These are phyloP conservation scores for Podaxis sp. DNA, from an alignment of 768 basidiomycete genomes.

Conservation along the genomic window DNA sequence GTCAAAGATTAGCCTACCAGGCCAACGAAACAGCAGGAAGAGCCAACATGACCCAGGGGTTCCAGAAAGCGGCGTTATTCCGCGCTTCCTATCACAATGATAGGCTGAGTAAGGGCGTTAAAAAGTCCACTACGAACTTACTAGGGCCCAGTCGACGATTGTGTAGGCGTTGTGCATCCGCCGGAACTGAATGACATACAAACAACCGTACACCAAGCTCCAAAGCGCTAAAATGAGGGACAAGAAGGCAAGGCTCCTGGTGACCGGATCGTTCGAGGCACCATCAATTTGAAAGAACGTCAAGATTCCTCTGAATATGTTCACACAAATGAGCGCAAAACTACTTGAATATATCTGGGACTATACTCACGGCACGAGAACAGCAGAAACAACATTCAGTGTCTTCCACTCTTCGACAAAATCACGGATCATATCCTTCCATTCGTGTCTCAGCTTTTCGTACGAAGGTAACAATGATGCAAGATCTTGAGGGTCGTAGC, in stretches of 20 bases:
- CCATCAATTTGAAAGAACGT: not conserved
- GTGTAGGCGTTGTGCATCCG: not conserved
- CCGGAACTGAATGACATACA: slow-evolving; percentile 12
- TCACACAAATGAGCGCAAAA: not conserved
- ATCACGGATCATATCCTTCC: not conserved
- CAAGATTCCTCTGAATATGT: not conserved
- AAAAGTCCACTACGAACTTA: not conserved
- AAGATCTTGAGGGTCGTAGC: not conserved
- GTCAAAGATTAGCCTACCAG: slow-evolving; percentile 36
- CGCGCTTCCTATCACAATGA: slow-evolving; percentile 47
- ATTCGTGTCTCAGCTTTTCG: not conserved
- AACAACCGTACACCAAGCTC: slow-evolving; percentile 12
- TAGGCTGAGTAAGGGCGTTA: not conserved
- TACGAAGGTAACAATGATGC: not conserved
- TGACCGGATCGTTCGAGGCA: slow-evolving; percentile 3
- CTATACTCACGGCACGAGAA: not conserved
- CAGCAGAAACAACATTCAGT: not conserved
- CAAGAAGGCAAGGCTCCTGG: slow-evolving; percentile 5
- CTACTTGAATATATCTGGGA: not conserved
- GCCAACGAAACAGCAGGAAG: slow-evolving; percentile 62
- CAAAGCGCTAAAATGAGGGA: not conserved
- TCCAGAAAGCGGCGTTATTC: slow-evolving; percentile 42
- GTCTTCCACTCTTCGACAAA: not conserved
- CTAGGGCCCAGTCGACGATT: slow-evolving; percentile 11
- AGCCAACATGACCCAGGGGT: slow-evolving; percentile 65